Evolutionary conservation across 2,329 filamentous ascomycete species (phyloP).

Genomic region (Rutstroemia sp.): DNA sequence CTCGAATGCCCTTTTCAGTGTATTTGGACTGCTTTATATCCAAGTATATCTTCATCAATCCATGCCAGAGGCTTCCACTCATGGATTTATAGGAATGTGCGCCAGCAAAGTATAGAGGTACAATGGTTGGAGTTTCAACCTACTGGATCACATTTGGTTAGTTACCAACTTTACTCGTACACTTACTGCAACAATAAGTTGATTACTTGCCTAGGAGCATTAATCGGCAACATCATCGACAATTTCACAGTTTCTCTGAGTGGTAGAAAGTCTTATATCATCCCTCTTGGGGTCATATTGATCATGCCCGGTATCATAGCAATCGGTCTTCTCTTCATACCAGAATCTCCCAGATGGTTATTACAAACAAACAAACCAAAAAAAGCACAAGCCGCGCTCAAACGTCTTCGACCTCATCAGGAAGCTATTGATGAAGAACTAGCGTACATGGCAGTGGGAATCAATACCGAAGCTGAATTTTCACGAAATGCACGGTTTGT

Average conservation of each 20-base stretch:
- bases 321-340: slow-evolving; percentile 24
- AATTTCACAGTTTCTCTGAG: slow-evolving; percentile 35
- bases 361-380: slow-evolving; percentile 20
- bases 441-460: slow-evolving; percentile 25
- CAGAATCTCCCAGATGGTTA: slow-evolving; percentile 28
- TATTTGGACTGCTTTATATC: neutral
- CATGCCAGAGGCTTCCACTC: slow-evolving; percentile 32
- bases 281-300: slow-evolving; percentile 26
- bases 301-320: slow-evolving; percentile 23
- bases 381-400: slow-evolving; percentile 26
- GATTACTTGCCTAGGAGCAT: slow-evolving; percentile 32
- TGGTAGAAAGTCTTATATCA: slow-evolving; percentile 30
- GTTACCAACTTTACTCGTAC: neutral
- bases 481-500: slow-evolving; percentile 29
- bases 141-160: slow-evolving; percentile 15
- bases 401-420: slow-evolving; percentile 25
- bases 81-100: neutral
- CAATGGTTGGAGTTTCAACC: slow-evolving; percentile 24
- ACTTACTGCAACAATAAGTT: neutral
- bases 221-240: slow-evolving; percentile 43
- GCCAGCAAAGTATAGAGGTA: slow-evolving; percentile 25
- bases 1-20: neutral
- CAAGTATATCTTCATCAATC: neutral
- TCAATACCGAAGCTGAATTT: slow-evolving; percentile 25
- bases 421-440: slow-evolving; percentile 28